Evolutionary conservation across 139 green algal species (phyloP).

Genomic region (Yamagishiella unicocca): DNA sequence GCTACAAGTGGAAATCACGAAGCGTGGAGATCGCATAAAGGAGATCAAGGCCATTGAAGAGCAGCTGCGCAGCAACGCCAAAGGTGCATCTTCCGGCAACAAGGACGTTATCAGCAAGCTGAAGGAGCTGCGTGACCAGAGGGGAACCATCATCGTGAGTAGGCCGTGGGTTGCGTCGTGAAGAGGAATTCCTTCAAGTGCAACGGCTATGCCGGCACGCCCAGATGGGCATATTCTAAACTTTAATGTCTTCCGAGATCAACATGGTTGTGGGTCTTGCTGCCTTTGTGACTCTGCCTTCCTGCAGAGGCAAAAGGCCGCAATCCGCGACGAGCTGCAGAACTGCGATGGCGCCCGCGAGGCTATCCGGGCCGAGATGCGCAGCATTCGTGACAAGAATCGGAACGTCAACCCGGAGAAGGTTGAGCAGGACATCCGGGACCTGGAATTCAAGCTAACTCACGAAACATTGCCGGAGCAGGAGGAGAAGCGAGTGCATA

Average conservation of each 20-base stretch:
- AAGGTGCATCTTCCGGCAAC: conserved; percentile 33
- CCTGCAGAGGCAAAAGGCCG: conserved; percentile 61
- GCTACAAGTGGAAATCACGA: conserved; percentile 66
- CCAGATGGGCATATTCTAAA: not conserved
- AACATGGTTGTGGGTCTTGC: not conserved
- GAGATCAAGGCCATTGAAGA: conserved; percentile 72
- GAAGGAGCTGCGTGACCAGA: conserved; percentile 54
- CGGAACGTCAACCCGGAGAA: conserved; percentile 46
- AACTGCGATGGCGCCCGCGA: conserved; percentile 43
- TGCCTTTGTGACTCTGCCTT: not conserved
- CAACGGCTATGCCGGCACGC: not conserved
- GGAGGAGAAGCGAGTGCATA: conserved; percentile 60
- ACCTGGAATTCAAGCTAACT: conserved; percentile 65
- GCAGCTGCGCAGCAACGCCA: conserved; percentile 23
- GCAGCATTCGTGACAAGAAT: conserved; percentile 50
- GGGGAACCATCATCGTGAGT: conserved; percentile 64
- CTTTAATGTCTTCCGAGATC: not conserved
- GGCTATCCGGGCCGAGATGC: conserved; percentile 45
- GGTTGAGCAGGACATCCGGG: conserved; percentile 48
- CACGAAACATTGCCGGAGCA: conserved; percentile 58
- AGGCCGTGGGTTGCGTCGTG: not conserved
- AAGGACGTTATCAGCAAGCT: conserved; percentile 47
- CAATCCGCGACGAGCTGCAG: conserved; percentile 64
- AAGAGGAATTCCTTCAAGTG: not conserved
- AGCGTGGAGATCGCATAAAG: conserved; percentile 65